Evolutionary conservation across 257 asterid species (phyloP), one percentile per base, ranked within the genome.

Genomic region (Solanum habrochaites): DNA sequence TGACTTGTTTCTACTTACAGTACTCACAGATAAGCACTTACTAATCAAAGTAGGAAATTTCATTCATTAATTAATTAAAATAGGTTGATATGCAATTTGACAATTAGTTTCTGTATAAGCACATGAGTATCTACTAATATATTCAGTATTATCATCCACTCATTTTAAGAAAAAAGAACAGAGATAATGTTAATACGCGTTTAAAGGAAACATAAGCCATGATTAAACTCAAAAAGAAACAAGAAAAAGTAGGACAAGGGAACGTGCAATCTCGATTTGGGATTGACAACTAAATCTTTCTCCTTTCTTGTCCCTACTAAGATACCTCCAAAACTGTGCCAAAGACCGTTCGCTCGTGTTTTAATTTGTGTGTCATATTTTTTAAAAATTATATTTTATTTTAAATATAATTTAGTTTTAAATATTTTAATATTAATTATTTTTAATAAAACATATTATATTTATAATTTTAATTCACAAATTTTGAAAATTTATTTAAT

Each of bases 211-310:
- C 42, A 80, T 43, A 77, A 77, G 83, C 39, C 62, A 77, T 77
- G 64, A 77, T 77, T 77, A 77, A 47, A 77, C 25, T n/a, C 6
- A 43, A n/a, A 77, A 77, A n/a, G 8, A 77, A 43, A 77, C 62
- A 43, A 43, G 15, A 77, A 25, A 74, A 78, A 78, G 84, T 8
- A 27, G 25, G 84, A 47, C 84, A 80, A 80, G 67, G 8, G 67
- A 47, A 80, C 84, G 84, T 80, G 67, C 84, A 47, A 27, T 47
- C 84, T 80, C 66, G 84, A 80, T 80, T 80, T 80, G 84, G 16
- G 8, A 16, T 45, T 29, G 52, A 47, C 66, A 45, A 25, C 66
- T 14, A 78, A 45, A 78, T 78, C 66, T 45, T 25, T 27, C 11
- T 43, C 31, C 31, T 12, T 3, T 40, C 52, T 77, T 78, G 27